These are phyloP conservation scores for Rhodotorula sp. DNA, from an alignment of 1,284 basidiomycete genomes.

Conservation along the genomic window DNA sequence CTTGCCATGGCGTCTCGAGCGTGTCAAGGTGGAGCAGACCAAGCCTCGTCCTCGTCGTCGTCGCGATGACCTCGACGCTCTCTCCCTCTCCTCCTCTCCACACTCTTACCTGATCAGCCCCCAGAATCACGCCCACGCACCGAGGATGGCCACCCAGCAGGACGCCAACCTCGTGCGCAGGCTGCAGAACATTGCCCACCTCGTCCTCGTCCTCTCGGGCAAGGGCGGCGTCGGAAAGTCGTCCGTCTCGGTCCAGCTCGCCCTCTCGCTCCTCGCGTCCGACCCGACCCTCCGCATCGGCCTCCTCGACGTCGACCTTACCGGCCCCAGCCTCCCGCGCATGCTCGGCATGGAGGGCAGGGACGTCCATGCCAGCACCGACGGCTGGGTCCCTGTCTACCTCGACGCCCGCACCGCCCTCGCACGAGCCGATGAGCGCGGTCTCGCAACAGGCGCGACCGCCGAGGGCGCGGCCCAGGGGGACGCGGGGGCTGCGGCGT, in stretches of 20 bases:
- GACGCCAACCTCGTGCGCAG: constrained; percentile 28
- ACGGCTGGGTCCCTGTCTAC: constrained; percentile 98
- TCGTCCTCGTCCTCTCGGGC: constrained; percentile 91
- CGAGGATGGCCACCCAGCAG: not conserved
- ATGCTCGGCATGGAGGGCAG: constrained; percentile 92
- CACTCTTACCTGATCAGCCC: too few relatives aligned
- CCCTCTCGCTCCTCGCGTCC: constrained; percentile 73
- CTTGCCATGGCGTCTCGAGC: not conserved
- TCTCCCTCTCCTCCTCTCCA: not conserved
- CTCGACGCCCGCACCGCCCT: constrained; percentile 30
- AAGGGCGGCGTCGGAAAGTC: constrained; percentile 99
- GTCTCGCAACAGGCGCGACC: not conserved
- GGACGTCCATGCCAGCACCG: constrained; percentile 83
- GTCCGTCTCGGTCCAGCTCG: constrained; percentile 88
- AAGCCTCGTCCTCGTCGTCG: not conserved
- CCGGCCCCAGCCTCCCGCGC: constrained; percentile 92
- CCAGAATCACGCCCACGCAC: not conserved
- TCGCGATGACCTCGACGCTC: not conserved
- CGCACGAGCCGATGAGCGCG: not conserved
- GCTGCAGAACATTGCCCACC: constrained; percentile 64
- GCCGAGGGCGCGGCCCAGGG: not conserved
- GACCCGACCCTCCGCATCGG: constrained; percentile 68
- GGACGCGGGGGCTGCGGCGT: too few relatives aligned
- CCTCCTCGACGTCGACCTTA: constrained; percentile 93
- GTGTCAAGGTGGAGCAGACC: not conserved